These are phyloP conservation scores for Urtica urens DNA, from an alignment of 306 rosid species.

Conservation along the genomic window DNA sequence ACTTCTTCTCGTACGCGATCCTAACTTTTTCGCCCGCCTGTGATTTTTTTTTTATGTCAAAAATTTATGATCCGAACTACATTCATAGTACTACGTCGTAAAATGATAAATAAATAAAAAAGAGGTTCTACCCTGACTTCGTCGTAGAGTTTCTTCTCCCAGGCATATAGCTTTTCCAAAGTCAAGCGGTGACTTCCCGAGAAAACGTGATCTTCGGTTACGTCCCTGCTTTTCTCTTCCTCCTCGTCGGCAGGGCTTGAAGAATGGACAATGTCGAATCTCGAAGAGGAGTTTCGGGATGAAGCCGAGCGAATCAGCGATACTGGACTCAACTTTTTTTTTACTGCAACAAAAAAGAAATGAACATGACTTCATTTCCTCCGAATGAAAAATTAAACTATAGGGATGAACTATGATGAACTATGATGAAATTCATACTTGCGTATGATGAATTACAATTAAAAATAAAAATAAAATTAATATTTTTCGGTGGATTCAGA, in stretches of 20 bases:
- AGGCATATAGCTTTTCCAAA: slow-evolving; percentile 68
- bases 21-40: slow-evolving; percentile 83
- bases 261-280: slow-evolving; percentile 35
- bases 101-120: not conserved
- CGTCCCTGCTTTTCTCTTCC: slow-evolving; percentile 35
- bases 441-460: too few species aligned
- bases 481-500: too few species aligned
- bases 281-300: slow-evolving; percentile 60
- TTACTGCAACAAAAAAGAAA: slow-evolving; percentile 36
- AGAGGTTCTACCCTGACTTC: slow-evolving; percentile 75
- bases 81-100: not conserved
- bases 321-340: slow-evolving; percentile 80
- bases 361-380: not conserved
- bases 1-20: slow-evolving; percentile 71
- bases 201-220: slow-evolving; percentile 42
- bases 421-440: too few species aligned
- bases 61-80: slow-evolving; percentile 13
- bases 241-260: slow-evolving; percentile 38
- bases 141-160: slow-evolving; percentile 91
- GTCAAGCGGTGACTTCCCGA: slow-evolving; percentile 77
- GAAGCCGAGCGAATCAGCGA: slow-evolving; percentile 80
- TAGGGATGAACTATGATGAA: too few species aligned
- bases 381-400: not conserved
- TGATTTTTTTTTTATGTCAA: slow-evolving; percentile 20
- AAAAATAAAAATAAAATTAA: too few species aligned